These are phyloP conservation scores for Herpetomonas samuelpessoai DNA, from an alignment of 208 protist genomes.

Conservation along the genomic window DNA sequence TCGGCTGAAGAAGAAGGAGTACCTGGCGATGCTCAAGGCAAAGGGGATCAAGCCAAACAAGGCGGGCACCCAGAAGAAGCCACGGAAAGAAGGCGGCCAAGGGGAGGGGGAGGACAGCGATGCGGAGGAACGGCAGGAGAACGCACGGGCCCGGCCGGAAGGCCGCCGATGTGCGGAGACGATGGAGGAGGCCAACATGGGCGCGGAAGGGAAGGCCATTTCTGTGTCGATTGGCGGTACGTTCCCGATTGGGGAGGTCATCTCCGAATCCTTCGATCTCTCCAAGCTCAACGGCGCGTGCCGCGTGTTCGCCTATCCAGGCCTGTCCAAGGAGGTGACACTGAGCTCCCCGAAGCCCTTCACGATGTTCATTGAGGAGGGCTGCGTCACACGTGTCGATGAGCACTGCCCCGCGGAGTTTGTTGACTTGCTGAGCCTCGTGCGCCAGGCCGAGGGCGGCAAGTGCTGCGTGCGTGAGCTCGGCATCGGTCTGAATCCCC, in stretches of 20 bases:
- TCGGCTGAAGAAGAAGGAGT: constrained; percentile 78
- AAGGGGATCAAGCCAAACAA: constrained; percentile 50
- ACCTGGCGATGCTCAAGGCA: constrained; percentile 53
- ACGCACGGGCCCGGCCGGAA: neutral
- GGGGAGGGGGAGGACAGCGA: constrained; percentile 17
- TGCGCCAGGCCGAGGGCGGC: constrained; percentile 75
- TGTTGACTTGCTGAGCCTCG: constrained; percentile 70
- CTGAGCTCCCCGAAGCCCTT: constrained; percentile 63
- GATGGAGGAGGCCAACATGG: constrained; percentile 9
- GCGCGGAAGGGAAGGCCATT: constrained; percentile 47
- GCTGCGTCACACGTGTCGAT: constrained; percentile 62
- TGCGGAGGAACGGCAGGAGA: constrained; percentile 37
- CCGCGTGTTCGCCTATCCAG: constrained; percentile 83
- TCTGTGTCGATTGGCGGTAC: constrained; percentile 86
- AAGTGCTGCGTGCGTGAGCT: constrained; percentile 85
- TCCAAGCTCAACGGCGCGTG: constrained; percentile 74
- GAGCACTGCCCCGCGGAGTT: constrained; percentile 68
- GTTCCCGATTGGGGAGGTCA: constrained; percentile 90
- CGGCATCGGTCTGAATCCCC: constrained; percentile 90
- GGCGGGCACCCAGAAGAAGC: constrained; percentile 8
- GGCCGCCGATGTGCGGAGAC: neutral
- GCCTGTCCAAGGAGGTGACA: constrained; percentile 68
- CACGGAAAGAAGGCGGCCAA: constrained; percentile 27
- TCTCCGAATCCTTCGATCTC: constrained; percentile 86
- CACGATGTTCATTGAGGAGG: constrained; percentile 64